A percentile compares a stretch with the other conserved stretches of the same genome.
These are phyloP conservation scores for Populus nigra DNA, from an alignment of 345 rosid species.

Conservation along the genomic window DNA sequence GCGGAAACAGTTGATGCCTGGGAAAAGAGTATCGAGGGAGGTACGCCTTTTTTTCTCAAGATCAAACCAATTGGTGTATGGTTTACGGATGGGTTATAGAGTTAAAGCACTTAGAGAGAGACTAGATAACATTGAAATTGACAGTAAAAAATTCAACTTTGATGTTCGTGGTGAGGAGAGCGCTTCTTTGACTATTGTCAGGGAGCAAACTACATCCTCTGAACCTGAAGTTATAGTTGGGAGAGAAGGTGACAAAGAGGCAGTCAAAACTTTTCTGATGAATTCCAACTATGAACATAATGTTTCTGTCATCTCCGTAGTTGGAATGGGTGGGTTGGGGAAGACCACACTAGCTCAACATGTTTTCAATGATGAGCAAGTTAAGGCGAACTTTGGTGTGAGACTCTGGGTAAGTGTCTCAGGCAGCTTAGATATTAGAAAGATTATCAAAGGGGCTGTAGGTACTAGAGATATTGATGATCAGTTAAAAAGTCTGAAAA, in stretches of 20 bases:
- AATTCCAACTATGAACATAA: not conserved
- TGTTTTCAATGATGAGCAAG: conserved; percentile 16
- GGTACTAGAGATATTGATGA: not conserved
- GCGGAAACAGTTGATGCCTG: not conserved
- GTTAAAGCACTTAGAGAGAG: conserved; percentile 16
- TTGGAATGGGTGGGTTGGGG: conserved; percentile 24
- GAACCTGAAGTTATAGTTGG: not conserved
- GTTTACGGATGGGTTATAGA: conserved; percentile 8
- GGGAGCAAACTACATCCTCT: conserved; percentile 5
- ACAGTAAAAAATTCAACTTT: not conserved
- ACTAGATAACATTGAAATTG: conserved; percentile 13
- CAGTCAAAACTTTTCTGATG: conserved; percentile 5
- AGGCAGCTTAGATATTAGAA: conserved; percentile 10
- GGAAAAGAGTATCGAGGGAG: not conserved
- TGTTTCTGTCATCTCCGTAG: conserved; percentile 24
- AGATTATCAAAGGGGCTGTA: not conserved
- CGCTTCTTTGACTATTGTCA: not conserved
- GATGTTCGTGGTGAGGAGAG: not conserved
- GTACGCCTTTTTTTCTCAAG: conserved; percentile 10
- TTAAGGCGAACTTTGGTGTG: conserved; percentile 11
- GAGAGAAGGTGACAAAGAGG: conserved; percentile 23
- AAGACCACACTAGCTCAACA: conserved; percentile 30
- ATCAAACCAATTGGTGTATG: conserved; percentile 1
- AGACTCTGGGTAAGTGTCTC: conserved; percentile 23
- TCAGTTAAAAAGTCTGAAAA: not conserved